A percentile compares a stretch with the other conserved stretches of the same genome.
Evolutionary conservation across 768 basidiomycete species (phyloP).

Genomic region (Solioccasus polychromus): DNA sequence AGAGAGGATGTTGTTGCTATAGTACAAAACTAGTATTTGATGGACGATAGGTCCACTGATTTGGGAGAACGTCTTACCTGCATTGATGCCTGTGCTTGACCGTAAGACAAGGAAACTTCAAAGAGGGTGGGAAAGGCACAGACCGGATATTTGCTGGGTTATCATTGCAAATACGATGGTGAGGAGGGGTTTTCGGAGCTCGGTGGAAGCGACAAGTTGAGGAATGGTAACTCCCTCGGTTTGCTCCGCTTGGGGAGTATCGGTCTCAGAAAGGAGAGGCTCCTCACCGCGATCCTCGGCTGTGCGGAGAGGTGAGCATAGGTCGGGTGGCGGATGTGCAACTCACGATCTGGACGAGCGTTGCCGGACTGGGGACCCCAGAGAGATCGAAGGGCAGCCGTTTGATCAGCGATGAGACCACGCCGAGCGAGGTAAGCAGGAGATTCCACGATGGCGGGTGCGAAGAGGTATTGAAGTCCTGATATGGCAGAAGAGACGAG

Average conservation of each 20-base stretch:
- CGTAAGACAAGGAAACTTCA: conserved; percentile 1
- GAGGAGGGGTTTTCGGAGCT: conserved; percentile 59
- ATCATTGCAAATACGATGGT: conserved; percentile 72
- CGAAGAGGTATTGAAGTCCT: conserved; percentile 52
- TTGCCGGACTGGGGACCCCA: conserved; percentile 46
- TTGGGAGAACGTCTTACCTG: conserved; percentile 39
- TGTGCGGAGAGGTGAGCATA: conserved; percentile 9
- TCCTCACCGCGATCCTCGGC: conserved; percentile 28
- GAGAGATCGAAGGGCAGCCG: conserved; percentile 42
- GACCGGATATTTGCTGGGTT: conserved; percentile 78
- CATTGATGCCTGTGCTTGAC: conserved; percentile 62
- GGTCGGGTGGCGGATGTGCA: background rate
- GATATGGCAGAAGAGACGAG: conserved; percentile 58
- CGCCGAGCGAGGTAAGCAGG: conserved; percentile 61
- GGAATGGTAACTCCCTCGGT: conserved; percentile 46
- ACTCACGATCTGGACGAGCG: conserved; percentile 26
- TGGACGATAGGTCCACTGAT: conserved; percentile 1
- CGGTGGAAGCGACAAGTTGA: conserved; percentile 47
- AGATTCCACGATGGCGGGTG: conserved; percentile 61
- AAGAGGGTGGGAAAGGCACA: conserved; percentile 3
- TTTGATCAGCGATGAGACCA: conserved; percentile 49
- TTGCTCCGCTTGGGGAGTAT: conserved; percentile 18
- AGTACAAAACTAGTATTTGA: conserved; percentile 67
- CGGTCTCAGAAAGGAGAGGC: conserved; percentile 24
- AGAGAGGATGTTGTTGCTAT: conserved; percentile 84